A percentile compares a stretch with the other conserved stretches of the same genome.
Evolutionary conservation across 1,284 basidiomycete genomes (phyloP).

Genomic region (Anthracocystis panici-leucophaei): DNA sequence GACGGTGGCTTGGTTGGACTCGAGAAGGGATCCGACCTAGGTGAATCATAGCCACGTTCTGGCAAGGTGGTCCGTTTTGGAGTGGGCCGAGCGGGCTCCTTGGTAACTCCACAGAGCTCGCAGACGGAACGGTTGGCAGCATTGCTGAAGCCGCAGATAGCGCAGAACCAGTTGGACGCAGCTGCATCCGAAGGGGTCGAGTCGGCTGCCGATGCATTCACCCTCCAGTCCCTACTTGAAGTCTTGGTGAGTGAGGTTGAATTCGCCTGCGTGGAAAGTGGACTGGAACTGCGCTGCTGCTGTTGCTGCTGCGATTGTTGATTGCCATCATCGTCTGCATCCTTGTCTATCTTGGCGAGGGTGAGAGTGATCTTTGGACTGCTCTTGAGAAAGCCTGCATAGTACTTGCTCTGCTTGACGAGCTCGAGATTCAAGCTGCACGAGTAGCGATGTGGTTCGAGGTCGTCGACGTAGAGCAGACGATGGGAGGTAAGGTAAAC

Average conservation of each 20-base stretch:
- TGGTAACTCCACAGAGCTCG: constrained; percentile 59
- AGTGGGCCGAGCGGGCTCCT: constrained; percentile 41
- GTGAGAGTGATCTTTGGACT: constrained; percentile 87
- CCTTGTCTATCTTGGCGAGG: constrained; percentile 38
- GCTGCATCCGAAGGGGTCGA: constrained; percentile 17
- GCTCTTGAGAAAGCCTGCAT: constrained; percentile 90
- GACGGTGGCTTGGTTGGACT: constrained; percentile 17
- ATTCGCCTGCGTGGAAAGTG: constrained; percentile 5
- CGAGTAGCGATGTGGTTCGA: constrained; percentile 70
- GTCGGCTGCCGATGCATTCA: constrained; percentile 38
- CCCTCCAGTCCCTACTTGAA: constrained; percentile 42
- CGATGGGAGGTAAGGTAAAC: constrained; percentile 86
- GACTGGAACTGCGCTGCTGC: constrained; percentile 38
- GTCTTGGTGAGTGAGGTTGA: constrained; percentile 12
- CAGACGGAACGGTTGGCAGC: constrained; percentile 29
- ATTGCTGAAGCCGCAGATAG: constrained; percentile 59
- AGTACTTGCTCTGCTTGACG: constrained; percentile 86
- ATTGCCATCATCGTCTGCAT: constrained; percentile 10
- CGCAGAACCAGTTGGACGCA: constrained; percentile 56
- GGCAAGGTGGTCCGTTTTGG: constrained; percentile 14
- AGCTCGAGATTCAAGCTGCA: constrained; percentile 74
- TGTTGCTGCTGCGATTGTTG: constrained; percentile 21
- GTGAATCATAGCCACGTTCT: constrained; percentile 6
- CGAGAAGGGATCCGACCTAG: constrained; percentile 14
- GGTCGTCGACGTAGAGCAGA: constrained; percentile 82